Percentiles rank a stretch among this genome's conserved stretches.
Conservation (phyloP, 1,284 basidiomycete genomes). For the Tilletia setariae region DNA sequence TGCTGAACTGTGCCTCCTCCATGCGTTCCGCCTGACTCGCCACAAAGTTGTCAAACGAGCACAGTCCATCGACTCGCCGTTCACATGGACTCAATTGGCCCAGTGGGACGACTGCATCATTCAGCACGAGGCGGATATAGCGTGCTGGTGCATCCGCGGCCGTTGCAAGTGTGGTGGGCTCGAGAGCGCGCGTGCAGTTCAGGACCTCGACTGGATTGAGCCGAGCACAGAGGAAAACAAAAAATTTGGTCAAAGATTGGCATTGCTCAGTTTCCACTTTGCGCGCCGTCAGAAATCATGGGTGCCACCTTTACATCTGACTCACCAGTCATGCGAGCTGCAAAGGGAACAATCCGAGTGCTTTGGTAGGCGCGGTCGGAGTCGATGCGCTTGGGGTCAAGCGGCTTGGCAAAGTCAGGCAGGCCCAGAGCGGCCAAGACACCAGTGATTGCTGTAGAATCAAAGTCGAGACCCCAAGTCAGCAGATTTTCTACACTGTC, state of each 20-base stretch:
- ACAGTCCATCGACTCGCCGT: conserved; percentile 70
- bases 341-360: conserved; percentile 39
- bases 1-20: conserved; percentile 2
- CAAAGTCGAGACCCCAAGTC: background rate
- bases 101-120: conserved; percentile 81
- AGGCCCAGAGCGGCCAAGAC: conserved; percentile 40
- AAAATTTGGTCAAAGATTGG: no score
- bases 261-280: no score
- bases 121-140: conserved; percentile 75
- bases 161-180: background rate
- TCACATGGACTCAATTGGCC: conserved; percentile 68
- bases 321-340: conserved; percentile 29
- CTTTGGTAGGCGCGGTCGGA: conserved; percentile 34
- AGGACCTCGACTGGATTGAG: conserved; percentile 38
- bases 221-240: no score
- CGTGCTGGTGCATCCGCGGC: conserved; percentile 47
- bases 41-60: conserved; percentile 72
- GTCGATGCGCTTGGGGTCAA: conserved; percentile 30
- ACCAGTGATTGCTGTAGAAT: conserved; percentile 29
- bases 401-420: conserved; percentile 26
- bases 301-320: no score
- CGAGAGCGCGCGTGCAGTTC: conserved; percentile 26
- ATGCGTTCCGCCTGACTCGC: conserved; percentile 1
- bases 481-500: background rate
- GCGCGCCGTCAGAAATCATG: no score